A percentile compares a stretch with the other conserved stretches of the same genome.
Conservation (phyloP, 768 basidiomycete species). For the Trametes coccinea region DNA sequence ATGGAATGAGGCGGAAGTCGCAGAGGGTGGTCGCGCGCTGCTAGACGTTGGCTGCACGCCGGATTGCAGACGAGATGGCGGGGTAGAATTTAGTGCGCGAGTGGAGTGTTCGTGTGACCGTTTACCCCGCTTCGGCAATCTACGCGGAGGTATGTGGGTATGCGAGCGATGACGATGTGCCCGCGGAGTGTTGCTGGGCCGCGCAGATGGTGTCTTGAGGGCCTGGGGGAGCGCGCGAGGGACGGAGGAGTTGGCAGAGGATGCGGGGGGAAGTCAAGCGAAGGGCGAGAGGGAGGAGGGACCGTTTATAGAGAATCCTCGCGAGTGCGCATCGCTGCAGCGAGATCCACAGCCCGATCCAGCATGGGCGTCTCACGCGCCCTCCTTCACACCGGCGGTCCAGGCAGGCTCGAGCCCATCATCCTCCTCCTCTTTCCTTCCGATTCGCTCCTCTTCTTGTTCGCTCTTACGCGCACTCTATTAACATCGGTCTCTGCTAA, state of each 20-base stretch:
- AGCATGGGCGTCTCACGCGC: conserved; percentile 6
- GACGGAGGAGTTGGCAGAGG: not conserved
- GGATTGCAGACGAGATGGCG: conserved; percentile 2
- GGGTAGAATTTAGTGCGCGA: conserved; percentile 7
- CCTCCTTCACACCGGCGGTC: conserved; percentile 3
- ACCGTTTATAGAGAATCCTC: not conserved
- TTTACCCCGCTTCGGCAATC: conserved; percentile 21
- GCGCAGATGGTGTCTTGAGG: not conserved
- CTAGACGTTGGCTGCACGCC: not conserved
- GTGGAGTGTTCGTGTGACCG: conserved; percentile 21
- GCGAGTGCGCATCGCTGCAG: not conserved
- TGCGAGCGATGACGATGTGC: conserved; percentile 3
- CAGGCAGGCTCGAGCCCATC: conserved; percentile 8
- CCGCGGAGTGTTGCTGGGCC: not conserved
- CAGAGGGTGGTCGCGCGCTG: not conserved
- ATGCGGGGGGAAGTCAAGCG: not conserved
- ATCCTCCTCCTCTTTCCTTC: not conserved
- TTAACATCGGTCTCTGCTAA: not conserved
- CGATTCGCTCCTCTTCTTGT: conserved; percentile 1
- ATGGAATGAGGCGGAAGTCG: not conserved
- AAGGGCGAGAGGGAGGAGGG: not conserved
- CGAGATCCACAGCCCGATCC: conserved; percentile 3
- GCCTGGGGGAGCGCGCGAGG: not conserved
- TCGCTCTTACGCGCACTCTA: not conserved
- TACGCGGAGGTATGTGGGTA: not conserved